A percentile compares a stretch with the other conserved stretches of the same genome.
These are phyloP conservation scores for Eutrema heterophyllum DNA, from an alignment of 345 rosid species.

Conservation along the genomic window DNA sequence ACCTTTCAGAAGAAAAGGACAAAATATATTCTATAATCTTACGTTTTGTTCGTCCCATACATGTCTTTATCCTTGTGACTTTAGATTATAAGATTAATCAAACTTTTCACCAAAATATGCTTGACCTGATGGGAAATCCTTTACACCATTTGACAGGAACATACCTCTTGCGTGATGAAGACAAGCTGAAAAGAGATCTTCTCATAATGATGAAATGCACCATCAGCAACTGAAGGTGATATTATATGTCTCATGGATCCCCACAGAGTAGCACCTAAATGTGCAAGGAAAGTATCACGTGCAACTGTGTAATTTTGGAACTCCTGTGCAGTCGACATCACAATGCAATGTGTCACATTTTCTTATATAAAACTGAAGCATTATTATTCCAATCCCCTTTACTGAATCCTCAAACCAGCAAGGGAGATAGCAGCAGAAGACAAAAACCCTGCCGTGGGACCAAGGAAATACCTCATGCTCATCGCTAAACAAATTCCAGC, in stretches of 20 bases:
- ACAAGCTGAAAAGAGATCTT: conserved; percentile 88
- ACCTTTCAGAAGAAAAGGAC: neutral
- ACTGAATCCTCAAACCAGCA: conserved; percentile 1
- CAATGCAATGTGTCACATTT: conserved; percentile 1
- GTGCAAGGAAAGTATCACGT: conserved; percentile 93
- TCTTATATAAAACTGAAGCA: conserved; percentile 9
- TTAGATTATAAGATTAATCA: neutral
- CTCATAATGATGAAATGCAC: conserved; percentile 96
- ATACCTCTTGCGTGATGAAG: conserved; percentile 93
- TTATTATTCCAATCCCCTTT: neutral
- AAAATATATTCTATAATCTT: neutral
- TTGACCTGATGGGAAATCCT: conserved; percentile 14
- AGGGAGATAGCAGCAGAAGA: conserved; percentile 20
- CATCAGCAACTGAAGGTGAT: conserved; percentile 94
- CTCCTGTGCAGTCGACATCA: conserved; percentile 49
- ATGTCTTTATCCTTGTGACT: conserved; percentile 1
- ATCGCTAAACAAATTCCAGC: conserved; percentile 93
- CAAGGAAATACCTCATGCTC: conserved; percentile 55
- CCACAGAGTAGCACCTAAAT: conserved; percentile 92
- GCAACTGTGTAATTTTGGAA: conserved; percentile 95
- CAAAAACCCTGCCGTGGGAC: neutral
- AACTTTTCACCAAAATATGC: conserved; percentile 2
- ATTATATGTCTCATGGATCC: conserved; percentile 90
- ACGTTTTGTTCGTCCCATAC: neutral
- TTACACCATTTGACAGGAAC: conserved; percentile 6